A percentile compares a stretch with the other conserved stretches of the same genome.
phyloP scores from a whole-genome alignment of 108 stramenopile genomes.

The Pinguiococcus pyrenoidosus region DNA sequence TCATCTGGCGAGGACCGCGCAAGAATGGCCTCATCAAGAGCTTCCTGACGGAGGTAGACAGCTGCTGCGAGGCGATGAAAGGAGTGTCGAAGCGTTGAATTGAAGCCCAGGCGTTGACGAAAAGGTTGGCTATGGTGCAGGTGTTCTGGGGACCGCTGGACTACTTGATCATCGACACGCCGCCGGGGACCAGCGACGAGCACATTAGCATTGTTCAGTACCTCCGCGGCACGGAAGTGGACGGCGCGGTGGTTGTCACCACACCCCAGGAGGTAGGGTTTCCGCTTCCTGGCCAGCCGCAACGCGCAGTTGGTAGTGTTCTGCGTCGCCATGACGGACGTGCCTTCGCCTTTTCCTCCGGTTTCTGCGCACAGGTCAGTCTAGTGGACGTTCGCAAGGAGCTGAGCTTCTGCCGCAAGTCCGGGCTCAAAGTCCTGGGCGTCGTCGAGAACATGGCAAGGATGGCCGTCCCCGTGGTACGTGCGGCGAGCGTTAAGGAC shows the following conservation, averaged over 20 bases:
- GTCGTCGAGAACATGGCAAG: slow-evolving; percentile 95
- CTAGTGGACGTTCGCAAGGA: slow-evolving; percentile 98
- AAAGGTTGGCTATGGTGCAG: too few relatives aligned
- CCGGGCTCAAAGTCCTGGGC: slow-evolving; percentile 76
- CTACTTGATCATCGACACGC: slow-evolving; percentile 94
- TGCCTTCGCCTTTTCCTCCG: too few relatives aligned
- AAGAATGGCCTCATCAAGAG: slow-evolving; percentile 99
- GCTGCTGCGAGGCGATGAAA: too few relatives aligned
- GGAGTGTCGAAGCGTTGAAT: too few relatives aligned
- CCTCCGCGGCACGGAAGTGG: slow-evolving; percentile 53
- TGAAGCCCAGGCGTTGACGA: too few relatives aligned
- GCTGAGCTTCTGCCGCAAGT: slow-evolving; percentile 93
- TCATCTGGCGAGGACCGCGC: slow-evolving; percentile 96
- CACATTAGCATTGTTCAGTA: slow-evolving; percentile 96
- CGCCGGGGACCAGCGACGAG: slow-evolving; percentile 97
- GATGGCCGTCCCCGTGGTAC: slow-evolving; percentile 7
- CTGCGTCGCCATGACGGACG: too few relatives aligned
- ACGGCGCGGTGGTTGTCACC: slow-evolving; percentile 85
- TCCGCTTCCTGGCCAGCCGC: too few relatives aligned
- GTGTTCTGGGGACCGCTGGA: slow-evolving; percentile 64
- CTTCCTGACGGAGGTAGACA: slow-evolving; percentile 79
- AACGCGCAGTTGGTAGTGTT: too few relatives aligned
- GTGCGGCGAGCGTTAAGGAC: not conserved
- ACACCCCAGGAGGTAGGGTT: slow-evolving; percentile 91
- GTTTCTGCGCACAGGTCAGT: too few relatives aligned